Conservation (phyloP, 2,329 filamentous ascomycete genomes). For the Fusarium sororula region DNA sequence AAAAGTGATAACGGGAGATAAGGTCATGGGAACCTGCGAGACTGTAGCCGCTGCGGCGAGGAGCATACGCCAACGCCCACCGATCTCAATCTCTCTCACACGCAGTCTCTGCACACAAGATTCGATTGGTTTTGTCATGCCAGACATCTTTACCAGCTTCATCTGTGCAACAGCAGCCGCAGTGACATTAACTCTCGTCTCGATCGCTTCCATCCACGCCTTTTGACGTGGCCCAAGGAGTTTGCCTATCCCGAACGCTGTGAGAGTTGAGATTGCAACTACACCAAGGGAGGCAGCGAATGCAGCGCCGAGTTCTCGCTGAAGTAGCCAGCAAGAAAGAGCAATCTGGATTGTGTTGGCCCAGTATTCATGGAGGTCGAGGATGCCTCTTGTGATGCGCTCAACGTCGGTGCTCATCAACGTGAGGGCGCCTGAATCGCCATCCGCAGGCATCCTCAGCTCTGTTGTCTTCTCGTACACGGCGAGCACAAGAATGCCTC, state of each 20-base stretch:
- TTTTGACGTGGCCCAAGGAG: conserved; percentile 36
- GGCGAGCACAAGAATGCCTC: neutral
- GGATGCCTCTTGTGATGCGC: neutral
- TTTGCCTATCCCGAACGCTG: neutral
- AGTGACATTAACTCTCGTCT: conserved; percentile 46
- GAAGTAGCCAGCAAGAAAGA: neutral
- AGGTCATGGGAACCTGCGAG: conserved; percentile 44
- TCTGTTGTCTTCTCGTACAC: neutral
- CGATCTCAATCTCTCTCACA: conserved; percentile 40
- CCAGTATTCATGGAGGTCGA: neutral
- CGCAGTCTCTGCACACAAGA: conserved; percentile 42
- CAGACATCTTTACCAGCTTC: conserved; percentile 46
- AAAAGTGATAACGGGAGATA: conserved; percentile 46
- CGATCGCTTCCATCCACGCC: conserved; percentile 48
- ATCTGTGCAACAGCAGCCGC: conserved; percentile 44
- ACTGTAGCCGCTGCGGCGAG: conserved; percentile 41
- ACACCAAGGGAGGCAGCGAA: neutral
- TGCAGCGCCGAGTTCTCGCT: neutral
- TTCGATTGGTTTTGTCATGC: conserved; percentile 40
- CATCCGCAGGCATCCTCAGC: neutral
- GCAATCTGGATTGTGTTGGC: neutral
- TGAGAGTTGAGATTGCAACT: neutral
- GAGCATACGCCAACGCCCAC: conserved; percentile 38
- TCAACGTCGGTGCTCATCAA: neutral
- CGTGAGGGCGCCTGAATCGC: neutral